Percentiles rank a stretch among this genome's conserved stretches.
Evolutionary conservation across 2,329 filamentous ascomycete species (phyloP).

Genomic region (Alternaria hordeiaustralica): DNA sequence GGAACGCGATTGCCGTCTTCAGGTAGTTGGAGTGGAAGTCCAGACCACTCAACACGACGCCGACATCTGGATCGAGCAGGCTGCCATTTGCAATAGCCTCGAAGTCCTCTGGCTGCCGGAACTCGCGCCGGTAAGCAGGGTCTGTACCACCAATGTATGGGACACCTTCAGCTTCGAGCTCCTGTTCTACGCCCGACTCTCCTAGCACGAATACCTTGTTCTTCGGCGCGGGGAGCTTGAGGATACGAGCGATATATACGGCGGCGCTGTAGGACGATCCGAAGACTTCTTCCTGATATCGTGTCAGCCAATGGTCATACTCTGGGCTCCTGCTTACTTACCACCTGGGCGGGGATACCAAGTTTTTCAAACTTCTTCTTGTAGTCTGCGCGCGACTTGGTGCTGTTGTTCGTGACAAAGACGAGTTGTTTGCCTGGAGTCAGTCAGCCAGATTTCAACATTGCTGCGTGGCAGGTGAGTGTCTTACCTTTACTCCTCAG

Average conservation of each 20-base stretch:
- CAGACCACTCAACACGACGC: conserved; percentile 84
- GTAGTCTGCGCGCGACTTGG: conserved; percentile 92
- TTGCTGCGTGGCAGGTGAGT: not conserved
- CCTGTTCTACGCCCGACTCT: conserved; percentile 88
- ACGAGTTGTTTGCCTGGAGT: conserved; percentile 81
- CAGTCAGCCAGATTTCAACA: not conserved
- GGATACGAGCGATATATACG: conserved; percentile 93
- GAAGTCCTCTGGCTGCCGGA: conserved; percentile 77
- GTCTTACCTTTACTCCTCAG: conserved; percentile 77
- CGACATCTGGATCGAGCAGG: conserved; percentile 85
- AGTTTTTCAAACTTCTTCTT: conserved; percentile 85
- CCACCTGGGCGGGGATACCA: conserved; percentile 76
- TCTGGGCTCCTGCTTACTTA: conserved; percentile 38
- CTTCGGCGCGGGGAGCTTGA: conserved; percentile 76
- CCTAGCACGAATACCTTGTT: conserved; percentile 96
- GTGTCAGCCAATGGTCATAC: conserved; percentile 2
- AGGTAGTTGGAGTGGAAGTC: conserved; percentile 97
- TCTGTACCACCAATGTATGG: conserved; percentile 88
- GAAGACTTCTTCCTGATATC: conserved; percentile 82
- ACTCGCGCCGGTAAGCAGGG: conserved; percentile 75
- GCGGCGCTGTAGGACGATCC: conserved; percentile 93
- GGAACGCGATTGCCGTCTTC: conserved; percentile 82
- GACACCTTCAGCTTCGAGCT: conserved; percentile 80
- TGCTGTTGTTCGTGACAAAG: conserved; percentile 99
- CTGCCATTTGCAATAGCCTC: conserved; percentile 72